phyloP scores from a whole-genome alignment of 352 stramenopile species.

The Globisporangium paddicum region DNA sequence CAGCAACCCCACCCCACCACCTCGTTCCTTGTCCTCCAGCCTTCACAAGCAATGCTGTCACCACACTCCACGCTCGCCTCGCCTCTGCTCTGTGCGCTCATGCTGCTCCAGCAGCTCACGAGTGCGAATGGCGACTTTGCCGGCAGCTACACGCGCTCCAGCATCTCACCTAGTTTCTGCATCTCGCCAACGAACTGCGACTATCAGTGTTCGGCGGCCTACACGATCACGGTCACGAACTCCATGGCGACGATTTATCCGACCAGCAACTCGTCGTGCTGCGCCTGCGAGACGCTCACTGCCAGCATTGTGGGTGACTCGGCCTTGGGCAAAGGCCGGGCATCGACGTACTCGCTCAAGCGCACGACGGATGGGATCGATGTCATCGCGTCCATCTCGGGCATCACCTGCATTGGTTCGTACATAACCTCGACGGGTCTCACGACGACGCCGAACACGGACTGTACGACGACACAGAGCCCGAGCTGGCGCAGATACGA shows the following conservation, averaged over 20 bases:
- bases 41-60: background rate
- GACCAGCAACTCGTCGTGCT: background rate
- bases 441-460: too few relatives aligned
- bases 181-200: background rate
- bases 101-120: background rate
- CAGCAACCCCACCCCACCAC: background rate
- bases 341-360: background rate
- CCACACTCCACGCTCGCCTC: background rate
- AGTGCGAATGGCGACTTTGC: background rate
- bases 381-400: background rate
- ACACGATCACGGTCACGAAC: constrained; percentile 1
- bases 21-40: background rate
- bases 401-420: background rate
- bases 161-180: background rate
- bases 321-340: background rate
- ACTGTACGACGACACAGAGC: too few relatives aligned
- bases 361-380: background rate
- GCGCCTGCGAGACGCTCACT: background rate
- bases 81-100: background rate
- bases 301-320: background rate
- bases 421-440: too few relatives aligned
- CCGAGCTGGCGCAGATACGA: too few relatives aligned
- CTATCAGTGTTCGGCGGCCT: background rate
- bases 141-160: background rate
- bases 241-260: background rate